Percentiles rank a stretch among this genome's conserved stretches.
These are phyloP conservation scores for Strobilomyces dryophilus DNA, from an alignment of 768 basidiomycete genomes.

Conservation along the genomic window DNA sequence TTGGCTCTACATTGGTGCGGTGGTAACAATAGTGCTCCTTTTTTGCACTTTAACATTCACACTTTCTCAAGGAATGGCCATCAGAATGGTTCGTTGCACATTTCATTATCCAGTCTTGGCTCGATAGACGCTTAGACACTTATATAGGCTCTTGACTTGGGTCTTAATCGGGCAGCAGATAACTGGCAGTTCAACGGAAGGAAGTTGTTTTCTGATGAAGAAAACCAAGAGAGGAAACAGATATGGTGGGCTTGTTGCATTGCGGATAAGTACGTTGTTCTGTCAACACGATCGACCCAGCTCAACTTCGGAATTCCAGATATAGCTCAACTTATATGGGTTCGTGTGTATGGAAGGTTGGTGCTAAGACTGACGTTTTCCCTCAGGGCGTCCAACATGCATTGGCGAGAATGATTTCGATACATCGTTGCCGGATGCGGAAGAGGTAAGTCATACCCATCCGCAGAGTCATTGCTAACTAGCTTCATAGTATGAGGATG, in stretches of 20 bases:
- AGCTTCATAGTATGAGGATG: slow-evolving; percentile 51
- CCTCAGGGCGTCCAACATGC: slow-evolving; percentile 57
- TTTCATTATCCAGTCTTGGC: background rate
- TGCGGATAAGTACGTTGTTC: slow-evolving; percentile 57
- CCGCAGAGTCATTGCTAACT: slow-evolving; percentile 5
- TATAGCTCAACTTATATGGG: slow-evolving; percentile 76
- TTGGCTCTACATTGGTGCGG: slow-evolving; percentile 74
- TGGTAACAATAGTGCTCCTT: background rate
- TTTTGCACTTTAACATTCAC: background rate
- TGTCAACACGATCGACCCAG: background rate
- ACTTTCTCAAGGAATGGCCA: slow-evolving; percentile 53
- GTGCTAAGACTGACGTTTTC: slow-evolving; percentile 6
- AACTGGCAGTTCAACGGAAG: slow-evolving; percentile 65
- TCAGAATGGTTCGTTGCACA: slow-evolving; percentile 56
- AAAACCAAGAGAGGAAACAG: slow-evolving; percentile 67
- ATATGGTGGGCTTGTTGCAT: slow-evolving; percentile 79
- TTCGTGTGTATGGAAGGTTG: slow-evolving; percentile 19
- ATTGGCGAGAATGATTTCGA: slow-evolving; percentile 71
- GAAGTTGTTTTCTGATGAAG: slow-evolving; percentile 58
- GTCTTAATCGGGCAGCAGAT: slow-evolving; percentile 73
- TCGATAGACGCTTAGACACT: slow-evolving; percentile 2
- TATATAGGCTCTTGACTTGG: slow-evolving; percentile 69
- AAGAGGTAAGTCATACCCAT: slow-evolving; percentile 38
- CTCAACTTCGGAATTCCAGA: slow-evolving; percentile 32
- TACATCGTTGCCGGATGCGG: slow-evolving; percentile 54